Conservation (phyloP, 2,329 filamentous ascomycete genomes). For the Endoconidiophora laricicola region DNA sequence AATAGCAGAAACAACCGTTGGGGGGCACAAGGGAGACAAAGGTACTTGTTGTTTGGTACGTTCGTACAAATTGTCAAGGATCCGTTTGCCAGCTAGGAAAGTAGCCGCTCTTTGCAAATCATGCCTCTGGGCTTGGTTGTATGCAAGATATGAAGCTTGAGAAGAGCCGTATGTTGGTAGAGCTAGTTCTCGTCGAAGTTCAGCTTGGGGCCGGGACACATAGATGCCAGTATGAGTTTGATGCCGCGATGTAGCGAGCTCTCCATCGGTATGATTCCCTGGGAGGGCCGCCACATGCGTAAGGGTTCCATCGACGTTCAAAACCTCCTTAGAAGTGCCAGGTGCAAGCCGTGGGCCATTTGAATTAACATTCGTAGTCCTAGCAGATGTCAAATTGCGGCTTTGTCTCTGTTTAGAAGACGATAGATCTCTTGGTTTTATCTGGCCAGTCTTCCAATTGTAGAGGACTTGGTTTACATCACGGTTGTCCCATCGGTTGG, state of each 20-base stretch:
- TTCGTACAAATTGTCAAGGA: slow-evolving; percentile 38
- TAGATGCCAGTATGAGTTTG: background rate
- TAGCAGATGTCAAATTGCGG: no score
- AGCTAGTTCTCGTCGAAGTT: slow-evolving; percentile 1
- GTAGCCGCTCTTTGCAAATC: slow-evolving; percentile 15
- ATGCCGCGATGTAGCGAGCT: background rate
- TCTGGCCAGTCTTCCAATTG: slow-evolving; percentile 39
- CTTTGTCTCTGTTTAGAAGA: background rate
- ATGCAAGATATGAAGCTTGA: background rate
- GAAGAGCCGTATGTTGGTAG: background rate
- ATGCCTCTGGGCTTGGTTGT: background rate
- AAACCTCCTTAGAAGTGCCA: background rate
- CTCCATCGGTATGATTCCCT: background rate
- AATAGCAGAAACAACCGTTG: slow-evolving; percentile 5
- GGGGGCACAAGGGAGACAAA: slow-evolving; percentile 8
- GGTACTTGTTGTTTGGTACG: slow-evolving; percentile 20
- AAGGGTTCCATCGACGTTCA: slow-evolving; percentile 25
- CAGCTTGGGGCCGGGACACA: slow-evolving; percentile 3
- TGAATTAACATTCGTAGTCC: no score
- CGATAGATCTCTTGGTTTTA: slow-evolving; percentile 17
- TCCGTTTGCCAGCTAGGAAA: slow-evolving; percentile 35
- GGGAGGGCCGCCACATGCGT: slow-evolving; percentile 16
- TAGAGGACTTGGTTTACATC: slow-evolving; percentile 37
- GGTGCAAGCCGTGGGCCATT: background rate
- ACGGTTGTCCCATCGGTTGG: slow-evolving; percentile 41